phyloP scores from a whole-genome alignment of 2,329 filamentous ascomycete genomes.

The Arthrobotrys musiformis region DNA sequence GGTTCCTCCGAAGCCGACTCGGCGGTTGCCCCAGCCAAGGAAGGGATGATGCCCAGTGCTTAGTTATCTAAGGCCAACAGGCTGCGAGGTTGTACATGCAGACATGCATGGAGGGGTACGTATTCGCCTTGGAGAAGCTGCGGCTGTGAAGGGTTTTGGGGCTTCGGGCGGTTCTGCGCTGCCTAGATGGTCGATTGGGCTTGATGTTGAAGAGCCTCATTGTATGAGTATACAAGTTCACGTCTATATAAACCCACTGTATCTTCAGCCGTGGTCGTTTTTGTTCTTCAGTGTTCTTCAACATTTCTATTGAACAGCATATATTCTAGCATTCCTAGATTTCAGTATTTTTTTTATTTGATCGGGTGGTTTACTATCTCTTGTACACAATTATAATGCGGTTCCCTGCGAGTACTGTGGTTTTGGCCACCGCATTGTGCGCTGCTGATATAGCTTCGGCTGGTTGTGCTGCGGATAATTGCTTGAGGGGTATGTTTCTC shows the following conservation, averaged over 20 bases:
- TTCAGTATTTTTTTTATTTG: too few relatives aligned
- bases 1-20: too few relatives aligned
- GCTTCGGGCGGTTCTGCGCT: not conserved
- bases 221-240: not conserved
- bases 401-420: not conserved
- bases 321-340: too few relatives aligned
- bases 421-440: not conserved
- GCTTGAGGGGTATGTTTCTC: slow-evolving; percentile 7
- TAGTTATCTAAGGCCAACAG: not conserved
- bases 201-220: not conserved
- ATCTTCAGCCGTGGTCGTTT: not conserved
- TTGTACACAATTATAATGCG: not conserved
- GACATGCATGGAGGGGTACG: not conserved
- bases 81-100: not conserved
- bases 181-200: not conserved
- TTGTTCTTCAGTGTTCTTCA: not conserved
- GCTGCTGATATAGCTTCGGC: not conserved
- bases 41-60: not conserved
- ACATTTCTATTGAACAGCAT: too few relatives aligned
- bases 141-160: not conserved
- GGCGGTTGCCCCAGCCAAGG: not conserved
- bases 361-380: not conserved
- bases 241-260: not conserved
- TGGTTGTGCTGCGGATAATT: slow-evolving; percentile 14
- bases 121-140: not conserved